A percentile compares a stretch with the other conserved stretches of the same genome.
phyloP scores from a whole-genome alignment of 257 asterid species.

The Agastache rugosa region DNA sequence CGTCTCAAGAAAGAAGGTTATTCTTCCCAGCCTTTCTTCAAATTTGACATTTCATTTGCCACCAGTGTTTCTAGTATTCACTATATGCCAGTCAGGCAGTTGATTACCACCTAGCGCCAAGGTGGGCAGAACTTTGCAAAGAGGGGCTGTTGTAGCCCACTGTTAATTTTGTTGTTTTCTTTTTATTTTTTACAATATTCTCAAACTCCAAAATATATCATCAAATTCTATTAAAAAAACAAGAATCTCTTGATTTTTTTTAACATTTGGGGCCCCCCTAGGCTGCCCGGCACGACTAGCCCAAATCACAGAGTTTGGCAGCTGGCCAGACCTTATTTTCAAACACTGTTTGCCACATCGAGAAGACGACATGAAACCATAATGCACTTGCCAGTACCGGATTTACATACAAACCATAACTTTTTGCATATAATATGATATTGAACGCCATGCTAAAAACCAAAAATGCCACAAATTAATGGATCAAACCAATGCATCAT shows the following conservation, averaged over 20 bases:
- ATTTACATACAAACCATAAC: neutral
- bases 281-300: neutral
- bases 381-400: slow-evolving; percentile 14
- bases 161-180: neutral
- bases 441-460: slow-evolving; percentile 18
- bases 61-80: neutral
- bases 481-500: slow-evolving; percentile 15
- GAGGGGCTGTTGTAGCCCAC: neutral
- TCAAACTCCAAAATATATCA: neutral
- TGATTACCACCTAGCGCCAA: neutral
- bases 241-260: neutral
- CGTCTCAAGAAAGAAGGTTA: neutral
- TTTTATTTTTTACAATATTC: neutral
- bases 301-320: neutral
- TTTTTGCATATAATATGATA: neutral
- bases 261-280: neutral
- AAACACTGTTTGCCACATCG: neutral
- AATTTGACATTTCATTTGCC: neutral
- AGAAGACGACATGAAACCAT: slow-evolving; percentile 25
- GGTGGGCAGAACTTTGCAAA: neutral
- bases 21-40: slow-evolving; percentile 21
- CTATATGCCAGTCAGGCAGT: neutral
- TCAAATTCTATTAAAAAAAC: neutral
- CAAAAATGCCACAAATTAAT: slow-evolving; percentile 13
- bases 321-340: neutral